These are phyloP conservation scores for Vicia faba DNA, from an alignment of 306 rosid genomes.

Conservation along the genomic window DNA sequence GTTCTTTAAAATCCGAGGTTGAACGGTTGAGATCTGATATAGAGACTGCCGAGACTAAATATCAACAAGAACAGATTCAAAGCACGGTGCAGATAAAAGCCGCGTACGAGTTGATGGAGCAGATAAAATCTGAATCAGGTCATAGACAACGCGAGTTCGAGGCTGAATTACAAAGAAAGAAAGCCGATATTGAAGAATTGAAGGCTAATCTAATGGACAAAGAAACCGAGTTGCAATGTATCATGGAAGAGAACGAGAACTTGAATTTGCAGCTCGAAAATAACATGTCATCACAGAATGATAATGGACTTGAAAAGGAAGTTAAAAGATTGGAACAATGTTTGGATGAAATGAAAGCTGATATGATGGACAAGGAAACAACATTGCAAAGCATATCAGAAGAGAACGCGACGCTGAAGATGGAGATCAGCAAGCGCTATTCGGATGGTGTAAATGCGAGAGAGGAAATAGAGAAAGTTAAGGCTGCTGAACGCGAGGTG, in stretches of 20 bases:
- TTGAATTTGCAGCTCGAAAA: slow-evolving; percentile 58
- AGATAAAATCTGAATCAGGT: slow-evolving; percentile 58
- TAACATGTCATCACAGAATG: slow-evolving; percentile 50
- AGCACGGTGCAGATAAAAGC: slow-evolving; percentile 62
- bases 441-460: slow-evolving; percentile 44
- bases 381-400: slow-evolving; percentile 74
- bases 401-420: slow-evolving; percentile 72
- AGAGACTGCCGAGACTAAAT: slow-evolving; percentile 70
- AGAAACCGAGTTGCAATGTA: slow-evolving; percentile 90
- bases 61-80: slow-evolving; percentile 72
- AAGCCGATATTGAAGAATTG: slow-evolving; percentile 67
- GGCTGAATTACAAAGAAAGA: slow-evolving; percentile 55
- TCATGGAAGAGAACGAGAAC: slow-evolving; percentile 84
- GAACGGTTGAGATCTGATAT: slow-evolving; percentile 52
- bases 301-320: slow-evolving; percentile 54
- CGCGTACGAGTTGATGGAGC: slow-evolving; percentile 71
- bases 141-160: slow-evolving; percentile 54
- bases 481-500: slow-evolving; percentile 62
- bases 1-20: slow-evolving; percentile 59
- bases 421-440: slow-evolving; percentile 54
- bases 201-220: slow-evolving; percentile 88
- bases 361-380: slow-evolving; percentile 83
- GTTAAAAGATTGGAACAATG: slow-evolving; percentile 56
- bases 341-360: slow-evolving; percentile 56
- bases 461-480: slow-evolving; percentile 61